Conservation (phyloP, 2,329 filamentous ascomycete genomes). For the Scytalidium lignicola region DNA sequence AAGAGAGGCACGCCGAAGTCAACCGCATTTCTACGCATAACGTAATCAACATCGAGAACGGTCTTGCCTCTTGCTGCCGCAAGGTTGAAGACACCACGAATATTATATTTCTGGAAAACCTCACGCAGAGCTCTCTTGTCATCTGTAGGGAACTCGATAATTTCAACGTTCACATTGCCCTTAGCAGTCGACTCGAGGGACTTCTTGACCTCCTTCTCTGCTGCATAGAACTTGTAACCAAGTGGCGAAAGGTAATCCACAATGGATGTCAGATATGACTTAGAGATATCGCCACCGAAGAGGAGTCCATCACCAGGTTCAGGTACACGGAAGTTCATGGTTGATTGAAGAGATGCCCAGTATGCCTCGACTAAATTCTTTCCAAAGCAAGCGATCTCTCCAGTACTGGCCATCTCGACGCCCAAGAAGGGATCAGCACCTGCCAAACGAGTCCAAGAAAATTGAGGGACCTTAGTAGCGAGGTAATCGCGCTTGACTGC, state of each 20-base stretch:
- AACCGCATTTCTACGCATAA: conserved; percentile 96
- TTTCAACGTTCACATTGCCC: conserved; percentile 67
- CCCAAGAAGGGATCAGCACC: conserved; percentile 96
- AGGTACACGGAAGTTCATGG: conserved; percentile 98
- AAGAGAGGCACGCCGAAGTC: conserved; percentile 97
- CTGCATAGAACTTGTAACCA: conserved; percentile 91
- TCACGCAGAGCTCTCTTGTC: conserved; percentile 93
- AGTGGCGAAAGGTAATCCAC: conserved; percentile 84
- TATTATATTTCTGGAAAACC: conserved; percentile 95
- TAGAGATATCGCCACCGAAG: conserved; percentile 77
- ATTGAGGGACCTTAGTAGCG: conserved; percentile 97
- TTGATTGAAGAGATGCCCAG: conserved; percentile 92
- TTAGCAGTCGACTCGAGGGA: conserved; percentile 71
- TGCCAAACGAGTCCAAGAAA: conserved; percentile 96
- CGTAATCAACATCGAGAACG: conserved; percentile 87
- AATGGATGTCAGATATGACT: conserved; percentile 67
- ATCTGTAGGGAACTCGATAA: conserved; percentile 94
- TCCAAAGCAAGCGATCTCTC: conserved; percentile 98
- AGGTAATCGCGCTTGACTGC: conserved; percentile 81
- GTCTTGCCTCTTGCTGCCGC: conserved; percentile 79
- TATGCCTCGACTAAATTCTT: conserved; percentile 95
- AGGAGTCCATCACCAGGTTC: conserved; percentile 93
- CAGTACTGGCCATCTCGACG: conserved; percentile 95
- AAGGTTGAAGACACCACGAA: conserved; percentile 93
- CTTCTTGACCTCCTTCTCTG: conserved; percentile 72